Conservation (phyloP, 2,329 filamentous ascomycete genomes). For the Aspergillus ochraceoroseus region DNA sequence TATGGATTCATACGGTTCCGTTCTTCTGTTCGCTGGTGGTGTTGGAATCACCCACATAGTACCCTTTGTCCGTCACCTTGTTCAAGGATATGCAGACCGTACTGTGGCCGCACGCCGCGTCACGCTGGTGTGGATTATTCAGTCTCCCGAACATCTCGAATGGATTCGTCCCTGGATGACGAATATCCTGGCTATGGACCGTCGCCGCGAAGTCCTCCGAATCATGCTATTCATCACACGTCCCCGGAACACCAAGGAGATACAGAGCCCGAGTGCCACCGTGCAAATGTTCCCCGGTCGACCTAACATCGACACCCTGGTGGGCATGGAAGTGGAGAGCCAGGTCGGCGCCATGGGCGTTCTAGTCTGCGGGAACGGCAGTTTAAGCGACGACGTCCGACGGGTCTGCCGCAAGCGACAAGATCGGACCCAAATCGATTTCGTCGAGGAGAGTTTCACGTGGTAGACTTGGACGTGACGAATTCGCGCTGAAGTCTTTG, state of each 20-base stretch:
- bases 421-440: slow-evolving; percentile 60
- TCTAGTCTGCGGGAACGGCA: slow-evolving; percentile 70
- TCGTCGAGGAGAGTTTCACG: slow-evolving; percentile 69
- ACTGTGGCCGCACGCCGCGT: slow-evolving; percentile 76
- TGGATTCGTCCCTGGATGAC: slow-evolving; percentile 90
- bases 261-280: slow-evolving; percentile 67
- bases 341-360: slow-evolving; percentile 87
- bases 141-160: slow-evolving; percentile 80
- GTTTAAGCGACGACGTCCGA: slow-evolving; percentile 69
- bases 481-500: background rate
- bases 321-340: slow-evolving; percentile 73
- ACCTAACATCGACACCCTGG: slow-evolving; percentile 73
- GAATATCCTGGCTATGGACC: slow-evolving; percentile 69
- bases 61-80: slow-evolving; percentile 74
- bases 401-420: slow-evolving; percentile 62
- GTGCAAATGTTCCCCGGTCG: slow-evolving; percentile 91
- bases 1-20: slow-evolving; percentile 87
- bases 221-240: slow-evolving; percentile 88
- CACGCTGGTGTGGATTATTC: slow-evolving; percentile 87
- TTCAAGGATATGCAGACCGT: slow-evolving; percentile 62
- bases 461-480: slow-evolving; percentile 32
- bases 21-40: slow-evolving; percentile 83
- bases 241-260: slow-evolving; percentile 76
- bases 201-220: slow-evolving; percentile 73
- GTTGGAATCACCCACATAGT: slow-evolving; percentile 95